Evolutionary conservation across 2,329 filamentous ascomycete species (phyloP).

Genomic region (Penicillium sp.): DNA sequence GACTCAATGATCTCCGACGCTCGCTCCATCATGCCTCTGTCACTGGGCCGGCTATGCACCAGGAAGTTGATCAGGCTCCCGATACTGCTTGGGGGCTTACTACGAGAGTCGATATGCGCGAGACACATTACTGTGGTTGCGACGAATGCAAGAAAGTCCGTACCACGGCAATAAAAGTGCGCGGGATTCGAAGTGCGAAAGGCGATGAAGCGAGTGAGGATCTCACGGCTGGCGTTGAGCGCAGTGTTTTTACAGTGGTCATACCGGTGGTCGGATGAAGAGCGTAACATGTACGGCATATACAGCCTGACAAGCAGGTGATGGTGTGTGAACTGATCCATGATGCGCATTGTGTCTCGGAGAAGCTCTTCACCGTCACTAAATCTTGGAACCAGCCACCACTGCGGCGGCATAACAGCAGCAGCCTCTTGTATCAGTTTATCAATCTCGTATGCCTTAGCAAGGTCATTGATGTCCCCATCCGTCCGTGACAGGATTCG

Average conservation of each 20-base stretch:
- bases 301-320: constrained; percentile 59
- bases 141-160: constrained; percentile 57
- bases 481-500: constrained; percentile 58
- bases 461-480: constrained; percentile 37
- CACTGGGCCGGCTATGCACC: constrained; percentile 25
- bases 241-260: constrained; percentile 57
- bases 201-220: constrained; percentile 55
- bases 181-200: constrained; percentile 50
- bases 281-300: constrained; percentile 59
- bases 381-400: constrained; percentile 52
- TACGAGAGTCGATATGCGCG: constrained; percentile 53
- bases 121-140: constrained; percentile 50
- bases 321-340: constrained; percentile 58
- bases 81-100: neutral
- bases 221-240: constrained; percentile 56
- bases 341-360: constrained; percentile 41
- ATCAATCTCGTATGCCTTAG: constrained; percentile 54
- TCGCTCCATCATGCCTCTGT: constrained; percentile 50
- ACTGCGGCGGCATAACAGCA: constrained; percentile 49
- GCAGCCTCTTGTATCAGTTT: constrained; percentile 49
- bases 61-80: neutral
- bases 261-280: constrained; percentile 39
- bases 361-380: constrained; percentile 29
- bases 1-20: constrained; percentile 39
- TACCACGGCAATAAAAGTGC: constrained; percentile 52